Base-by-base conservation (phyloP, 2,329 filamentous ascomycete genomes). In the Beauveria asiatica region DNA sequence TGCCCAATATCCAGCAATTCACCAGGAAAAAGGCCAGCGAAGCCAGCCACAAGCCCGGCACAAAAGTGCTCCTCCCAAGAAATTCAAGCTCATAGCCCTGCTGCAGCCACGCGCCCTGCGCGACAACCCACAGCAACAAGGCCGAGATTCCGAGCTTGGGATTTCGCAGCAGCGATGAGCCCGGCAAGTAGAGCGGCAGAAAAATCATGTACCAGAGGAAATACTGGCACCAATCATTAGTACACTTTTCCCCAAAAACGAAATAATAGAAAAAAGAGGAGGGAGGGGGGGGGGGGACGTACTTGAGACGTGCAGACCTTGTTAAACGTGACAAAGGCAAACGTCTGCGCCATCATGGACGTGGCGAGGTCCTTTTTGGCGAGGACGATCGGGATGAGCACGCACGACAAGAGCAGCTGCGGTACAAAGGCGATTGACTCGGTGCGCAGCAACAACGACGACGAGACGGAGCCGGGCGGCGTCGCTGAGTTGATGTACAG, bases 241-340 rank as follows among this genome's bases (percentile, higher is more conserved):
- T 27, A 46, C 5, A 2, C 25, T 33, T 16, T 23, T 3, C 5
- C 2, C 5, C 11, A 11, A 33, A 33, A 33, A 13, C 11, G 10
- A 33, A 5, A 33, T 33, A 11, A 33, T 13, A 33, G 30, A 11
- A 11, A 5, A 13, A 11, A 13, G 10, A 33, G 30, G 23, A 23
- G 10, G 13, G 10, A 2, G 52, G 54, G 49, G 39, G 49, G 39
- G n/a, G 30, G 33, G 37, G 25, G 7, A 70, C 81, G 64, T 82
- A 94, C 91, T 82, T 97, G 93, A 69, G 92, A 96, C 3, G 94
- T 99, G 80, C 93, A 97, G 63, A 99, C 94, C 77, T 99, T 99
- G 77, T 99, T 99, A 67, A 97, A 97, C 0, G 92, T 87, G 4
- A 97, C 94, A 73, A 99, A 99, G 0, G 93, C 90, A 74, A 97